Conservation (phyloP, 2,329 filamentous ascomycete genomes). For the Aspergillus tubingensis region DNA sequence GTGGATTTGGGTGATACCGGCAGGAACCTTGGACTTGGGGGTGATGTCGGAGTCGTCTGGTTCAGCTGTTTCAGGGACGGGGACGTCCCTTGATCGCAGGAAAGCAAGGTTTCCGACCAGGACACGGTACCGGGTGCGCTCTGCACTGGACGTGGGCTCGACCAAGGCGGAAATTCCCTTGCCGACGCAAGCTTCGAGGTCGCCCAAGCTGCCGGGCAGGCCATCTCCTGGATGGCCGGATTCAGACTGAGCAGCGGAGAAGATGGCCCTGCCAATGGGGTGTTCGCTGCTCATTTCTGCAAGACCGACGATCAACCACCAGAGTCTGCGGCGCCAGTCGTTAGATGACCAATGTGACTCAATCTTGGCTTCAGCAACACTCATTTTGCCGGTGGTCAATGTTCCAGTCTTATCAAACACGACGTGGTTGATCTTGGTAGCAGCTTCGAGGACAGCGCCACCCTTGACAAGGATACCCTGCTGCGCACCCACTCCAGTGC, state of each 20-base stretch:
- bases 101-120: constrained; percentile 80
- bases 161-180: constrained; percentile 81
- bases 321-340: constrained; percentile 70
- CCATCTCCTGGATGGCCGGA: constrained; percentile 71
- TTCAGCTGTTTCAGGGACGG: constrained; percentile 44
- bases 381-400: constrained; percentile 93
- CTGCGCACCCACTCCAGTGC: constrained; percentile 93
- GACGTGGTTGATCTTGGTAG: constrained; percentile 85
- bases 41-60: constrained; percentile 31
- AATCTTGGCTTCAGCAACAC: constrained; percentile 71
- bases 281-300: constrained; percentile 95
- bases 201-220: constrained; percentile 79
- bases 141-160: constrained; percentile 70
- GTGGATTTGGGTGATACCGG: constrained; percentile 88
- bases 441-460: constrained; percentile 84
- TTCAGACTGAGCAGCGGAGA: constrained; percentile 72
- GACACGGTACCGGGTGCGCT: constrained; percentile 73
- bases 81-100: constrained; percentile 69
- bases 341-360: constrained; percentile 68
- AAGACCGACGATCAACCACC: constrained; percentile 97
- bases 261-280: constrained; percentile 87
- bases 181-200: constrained; percentile 81
- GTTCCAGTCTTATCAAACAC: constrained; percentile 97
- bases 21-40: constrained; percentile 40
- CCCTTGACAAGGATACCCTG: constrained; percentile 98